phyloP scores from a whole-genome alignment of 306 rosid genomes.

The Benincasa hispida region DNA sequence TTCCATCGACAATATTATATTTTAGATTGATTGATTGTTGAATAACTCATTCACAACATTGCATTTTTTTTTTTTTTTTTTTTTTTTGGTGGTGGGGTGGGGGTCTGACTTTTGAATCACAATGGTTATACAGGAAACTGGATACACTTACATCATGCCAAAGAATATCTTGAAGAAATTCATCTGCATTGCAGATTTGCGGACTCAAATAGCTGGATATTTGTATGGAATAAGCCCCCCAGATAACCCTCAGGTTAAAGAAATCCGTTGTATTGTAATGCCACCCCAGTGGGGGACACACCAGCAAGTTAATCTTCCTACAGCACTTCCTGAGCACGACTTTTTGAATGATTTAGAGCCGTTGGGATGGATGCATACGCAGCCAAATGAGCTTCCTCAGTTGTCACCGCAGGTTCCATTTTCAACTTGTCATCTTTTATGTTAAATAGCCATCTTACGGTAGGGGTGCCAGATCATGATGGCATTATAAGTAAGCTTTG shows the following conservation, averaged over 20 bases:
- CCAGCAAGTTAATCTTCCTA: conserved; percentile 93
- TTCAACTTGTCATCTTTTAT: not conserved
- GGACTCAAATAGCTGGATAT: conserved; percentile 92
- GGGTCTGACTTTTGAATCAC: conserved; percentile 9
- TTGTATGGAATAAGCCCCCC: conserved; percentile 96
- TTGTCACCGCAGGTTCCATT: conserved; percentile 78
- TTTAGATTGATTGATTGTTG: no score
- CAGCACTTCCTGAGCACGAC: conserved; percentile 94
- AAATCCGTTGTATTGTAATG: conserved; percentile 93
- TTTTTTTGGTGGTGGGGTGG: no score
- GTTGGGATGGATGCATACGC: conserved; percentile 99
- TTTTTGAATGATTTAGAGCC: conserved; percentile 95
- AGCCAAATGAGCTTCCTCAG: conserved; percentile 99
- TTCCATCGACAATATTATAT: no score
- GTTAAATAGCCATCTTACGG: not conserved
- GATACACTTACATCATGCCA: conserved; percentile 98
- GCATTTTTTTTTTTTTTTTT: no score
- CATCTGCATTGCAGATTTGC: conserved; percentile 93
- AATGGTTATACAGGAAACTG: conserved; percentile 75
- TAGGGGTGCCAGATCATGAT: not conserved
- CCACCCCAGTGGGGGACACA: conserved; percentile 98
- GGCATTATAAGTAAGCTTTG: not conserved
- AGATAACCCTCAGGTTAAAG: conserved; percentile 97
- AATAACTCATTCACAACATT: no score
- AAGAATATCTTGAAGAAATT: conserved; percentile 95